Percentiles rank a stretch among this genome's conserved stretches.
Evolutionary conservation across 2,329 filamentous ascomycete genomes (phyloP).

Genomic region (Venturiaceae sp.): DNA sequence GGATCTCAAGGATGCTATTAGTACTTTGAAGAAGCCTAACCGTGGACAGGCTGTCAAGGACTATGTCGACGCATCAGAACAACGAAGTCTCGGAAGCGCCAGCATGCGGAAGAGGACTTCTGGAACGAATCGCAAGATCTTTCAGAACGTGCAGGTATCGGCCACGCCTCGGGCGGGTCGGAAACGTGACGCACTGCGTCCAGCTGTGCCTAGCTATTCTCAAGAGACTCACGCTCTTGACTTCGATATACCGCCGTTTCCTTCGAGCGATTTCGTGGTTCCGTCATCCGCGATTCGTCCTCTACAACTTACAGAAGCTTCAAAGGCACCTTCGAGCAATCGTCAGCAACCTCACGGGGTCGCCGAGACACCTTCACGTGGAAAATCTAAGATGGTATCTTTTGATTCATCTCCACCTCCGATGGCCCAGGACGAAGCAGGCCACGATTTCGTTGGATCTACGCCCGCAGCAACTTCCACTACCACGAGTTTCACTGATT

Average conservation of each 20-base stretch:
- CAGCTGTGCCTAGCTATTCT: conserved; percentile 18
- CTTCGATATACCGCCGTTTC: background rate
- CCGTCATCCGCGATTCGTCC: conserved; percentile 29
- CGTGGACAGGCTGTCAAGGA: conserved; percentile 58
- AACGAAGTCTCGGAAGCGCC: conserved; percentile 25
- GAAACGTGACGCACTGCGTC: conserved; percentile 21
- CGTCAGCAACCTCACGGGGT: background rate
- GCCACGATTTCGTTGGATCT: background rate
- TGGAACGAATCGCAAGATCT: conserved; percentile 16
- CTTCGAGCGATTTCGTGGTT: conserved; percentile 24
- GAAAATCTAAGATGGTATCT: background rate
- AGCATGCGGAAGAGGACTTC: conserved; percentile 12
- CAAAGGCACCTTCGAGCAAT: background rate
- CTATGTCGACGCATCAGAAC: conserved; percentile 57
- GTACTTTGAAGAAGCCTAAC: conserved; percentile 65
- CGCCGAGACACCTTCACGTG: conserved; percentile 1
- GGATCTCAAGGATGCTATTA: conserved; percentile 65
- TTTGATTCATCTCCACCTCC: background rate
- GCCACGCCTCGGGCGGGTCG: conserved; percentile 31
- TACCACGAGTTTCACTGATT: background rate
- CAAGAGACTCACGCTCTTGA: conserved; percentile 10
- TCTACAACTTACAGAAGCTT: conserved; percentile 16
- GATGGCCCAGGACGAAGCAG: background rate
- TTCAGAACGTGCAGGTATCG: conserved; percentile 25
- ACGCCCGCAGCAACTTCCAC: background rate